Evolutionary conservation across 2,329 filamentous ascomycete species (phyloP), one percentile per base, ranked within the genome.

Genomic region (Aspergillus sp.): DNA sequence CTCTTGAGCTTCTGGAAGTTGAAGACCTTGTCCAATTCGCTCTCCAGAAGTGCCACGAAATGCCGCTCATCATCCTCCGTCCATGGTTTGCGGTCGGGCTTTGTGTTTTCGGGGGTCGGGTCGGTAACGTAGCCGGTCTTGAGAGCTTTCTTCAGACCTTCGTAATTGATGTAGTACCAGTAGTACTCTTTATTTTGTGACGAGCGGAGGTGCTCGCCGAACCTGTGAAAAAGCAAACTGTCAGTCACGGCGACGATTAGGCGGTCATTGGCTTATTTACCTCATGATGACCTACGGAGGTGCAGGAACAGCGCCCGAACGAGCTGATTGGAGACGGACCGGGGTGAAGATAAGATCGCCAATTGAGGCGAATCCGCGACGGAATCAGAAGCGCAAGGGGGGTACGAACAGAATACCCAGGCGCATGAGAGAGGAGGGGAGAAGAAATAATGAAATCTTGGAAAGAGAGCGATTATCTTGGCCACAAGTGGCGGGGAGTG

Each of bases 131-230:
- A 90, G 62, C 89, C 86, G 62, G 86, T 88, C 80, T 94, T 95
- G 64, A 99, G 88, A 68, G 92, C 89, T 68, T 86, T 84, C 82
- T 99, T 99, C 54, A 99, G 86, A 67, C 90, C 91, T 77, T 97
- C 93, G 81, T 99, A 99, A 80, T 92, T 91, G 80, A 99, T 97
- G 82, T 99, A 99, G 83, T 97, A 92, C 89, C 93, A 97, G 78
- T 93, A 89, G 82, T 96, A 99, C 81, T 98, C 93, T 83, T 91
- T 93, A 80, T 98, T 96, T 74, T 97, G 86, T 76, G 93, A 97
- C 73, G 92, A 94, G 67, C 92, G 92, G 73, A 99, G 88, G 85
- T 99, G 93, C 80, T 97, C 92, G 77, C 95, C 95, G 84, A 98
- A 99, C 85, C 87, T 89, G 60, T 28, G 50, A 28, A 43, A 45